Evolutionary conservation across 2,329 filamentous ascomycete genomes (phyloP).

Genomic region (Plenodomus biglobosus): DNA sequence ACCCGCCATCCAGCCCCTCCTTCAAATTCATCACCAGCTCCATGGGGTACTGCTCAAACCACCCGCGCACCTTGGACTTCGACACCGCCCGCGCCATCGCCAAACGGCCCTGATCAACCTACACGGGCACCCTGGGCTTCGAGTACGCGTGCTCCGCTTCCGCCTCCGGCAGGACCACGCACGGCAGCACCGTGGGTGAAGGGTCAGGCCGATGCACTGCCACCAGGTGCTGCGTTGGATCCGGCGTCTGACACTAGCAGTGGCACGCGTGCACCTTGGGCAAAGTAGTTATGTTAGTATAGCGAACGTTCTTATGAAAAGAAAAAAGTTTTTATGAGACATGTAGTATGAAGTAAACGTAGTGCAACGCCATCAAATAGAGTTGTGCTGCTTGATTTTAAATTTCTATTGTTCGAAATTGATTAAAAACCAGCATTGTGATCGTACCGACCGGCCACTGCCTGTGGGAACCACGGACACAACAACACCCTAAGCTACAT

Average conservation of each 20-base stretch:
- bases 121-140: slow-evolving; percentile 33
- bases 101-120: slow-evolving; percentile 36
- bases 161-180: slow-evolving; percentile 16
- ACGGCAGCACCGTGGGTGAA: slow-evolving; percentile 34
- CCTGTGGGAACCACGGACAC: no score
- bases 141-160: slow-evolving; percentile 23
- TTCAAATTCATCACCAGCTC: slow-evolving; percentile 25
- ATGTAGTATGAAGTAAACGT: no score
- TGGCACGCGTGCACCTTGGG: slow-evolving; percentile 31
- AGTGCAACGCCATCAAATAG: no score
- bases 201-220: not conserved
- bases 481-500: slow-evolving; percentile 25
- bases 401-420: no score
- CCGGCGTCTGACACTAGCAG: no score
- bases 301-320: no score
- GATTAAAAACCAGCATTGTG: no score
- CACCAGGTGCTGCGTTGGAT: slow-evolving; percentile 2
- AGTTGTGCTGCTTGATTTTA: no score
- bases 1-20: slow-evolving; percentile 12
- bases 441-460: no score
- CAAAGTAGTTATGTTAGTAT: no score
- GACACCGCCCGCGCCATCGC: slow-evolving; percentile 9
- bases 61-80: slow-evolving; percentile 9
- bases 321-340: no score
- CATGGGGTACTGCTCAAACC: slow-evolving; percentile 21